Percentiles rank a stretch among this genome's conserved stretches.
Conservation (phyloP, 768 basidiomycete genomes). For the Symmetrospora coprosmae region DNA sequence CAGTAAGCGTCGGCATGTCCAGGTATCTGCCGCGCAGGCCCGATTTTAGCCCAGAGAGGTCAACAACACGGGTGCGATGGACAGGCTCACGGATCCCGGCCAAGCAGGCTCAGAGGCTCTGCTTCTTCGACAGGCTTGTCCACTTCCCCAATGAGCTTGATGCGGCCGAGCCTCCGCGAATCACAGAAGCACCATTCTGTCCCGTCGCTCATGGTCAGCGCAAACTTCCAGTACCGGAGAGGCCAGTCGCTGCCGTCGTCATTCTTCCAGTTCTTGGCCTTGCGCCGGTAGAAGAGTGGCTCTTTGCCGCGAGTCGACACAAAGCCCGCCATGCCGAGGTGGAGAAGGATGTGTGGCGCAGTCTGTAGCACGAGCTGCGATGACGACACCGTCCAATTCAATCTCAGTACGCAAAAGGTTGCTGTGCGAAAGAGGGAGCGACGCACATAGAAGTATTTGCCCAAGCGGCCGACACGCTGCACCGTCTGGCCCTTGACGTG, state of each 20-base stretch:
- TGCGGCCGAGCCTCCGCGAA: conserved; percentile 29
- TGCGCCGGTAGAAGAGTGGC: conserved; percentile 22
- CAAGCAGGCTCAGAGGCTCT: conserved; percentile 27
- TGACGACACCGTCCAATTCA: background rate
- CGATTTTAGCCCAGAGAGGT: too few species aligned
- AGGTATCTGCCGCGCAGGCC: conserved; percentile 8
- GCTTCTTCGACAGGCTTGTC: conserved; percentile 19
- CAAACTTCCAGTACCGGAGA: conserved; percentile 29
- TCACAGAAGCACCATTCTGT: conserved; percentile 32
- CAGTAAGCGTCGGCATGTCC: conserved; percentile 28
- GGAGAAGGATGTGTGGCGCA: conserved; percentile 22
- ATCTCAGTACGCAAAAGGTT: background rate
- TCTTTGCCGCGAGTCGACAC: conserved; percentile 21
- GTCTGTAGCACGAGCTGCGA: conserved; percentile 22
- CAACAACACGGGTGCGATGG: background rate
- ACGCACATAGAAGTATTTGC: conserved; percentile 36
- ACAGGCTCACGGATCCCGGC: conserved; percentile 22
- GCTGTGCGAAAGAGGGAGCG: background rate
- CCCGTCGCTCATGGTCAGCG: conserved; percentile 18
- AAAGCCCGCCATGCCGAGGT: conserved; percentile 25
- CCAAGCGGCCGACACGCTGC: conserved; percentile 20
- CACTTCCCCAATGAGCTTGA: conserved; percentile 26
- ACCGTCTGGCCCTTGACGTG: conserved; percentile 22
- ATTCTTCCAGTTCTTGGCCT: conserved; percentile 23
- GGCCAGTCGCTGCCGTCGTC: conserved; percentile 27